Evolutionary conservation across 192 early-diverging fungal species (phyloP).

Genomic region (Coemansia sp.): DNA sequence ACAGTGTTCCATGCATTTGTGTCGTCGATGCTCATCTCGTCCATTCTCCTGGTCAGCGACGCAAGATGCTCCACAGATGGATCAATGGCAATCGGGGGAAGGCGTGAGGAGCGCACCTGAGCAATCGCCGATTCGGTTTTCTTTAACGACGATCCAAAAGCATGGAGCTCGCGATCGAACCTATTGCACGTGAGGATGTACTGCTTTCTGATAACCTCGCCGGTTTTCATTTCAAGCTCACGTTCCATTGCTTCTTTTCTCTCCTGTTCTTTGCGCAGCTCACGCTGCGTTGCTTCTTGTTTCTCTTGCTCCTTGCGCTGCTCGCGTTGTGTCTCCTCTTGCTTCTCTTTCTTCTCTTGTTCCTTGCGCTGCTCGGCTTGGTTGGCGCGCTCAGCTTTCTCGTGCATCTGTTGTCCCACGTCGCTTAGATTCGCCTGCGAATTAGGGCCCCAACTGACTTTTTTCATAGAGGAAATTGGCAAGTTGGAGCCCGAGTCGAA

Average conservation of each 20-base stretch:
- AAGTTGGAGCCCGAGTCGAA: background rate
- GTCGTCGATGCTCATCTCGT: conserved; percentile 41
- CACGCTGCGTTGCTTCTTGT: conserved; percentile 1
- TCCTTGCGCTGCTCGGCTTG: background rate
- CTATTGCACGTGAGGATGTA: conserved; percentile 44
- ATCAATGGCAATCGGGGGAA: conserved; percentile 45
- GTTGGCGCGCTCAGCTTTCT: too few relatives aligned
- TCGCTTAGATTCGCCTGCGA: background rate
- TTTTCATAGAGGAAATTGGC: too few relatives aligned
- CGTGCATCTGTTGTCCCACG: background rate
- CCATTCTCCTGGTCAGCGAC: conserved; percentile 14
- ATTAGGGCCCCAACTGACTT: too few relatives aligned
- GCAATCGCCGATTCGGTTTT: conserved; percentile 25
- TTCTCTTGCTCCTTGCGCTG: conserved; percentile 9
- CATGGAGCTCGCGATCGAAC: conserved; percentile 44
- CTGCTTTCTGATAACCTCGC: conserved; percentile 37
- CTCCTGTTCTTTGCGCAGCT: conserved; percentile 22
- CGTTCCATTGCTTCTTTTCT: conserved; percentile 12
- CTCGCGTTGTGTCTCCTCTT: background rate
- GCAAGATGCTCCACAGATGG: conserved; percentile 24
- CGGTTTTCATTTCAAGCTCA: conserved; percentile 27
- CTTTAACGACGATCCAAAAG: conserved; percentile 22
- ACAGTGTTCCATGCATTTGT: conserved; percentile 39
- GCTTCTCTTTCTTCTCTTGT: conserved; percentile 8
- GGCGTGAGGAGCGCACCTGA: conserved; percentile 24